Base-by-base conservation (phyloP, 2,329 filamentous ascomycete species). In the Talaromyces sp. region DNA sequence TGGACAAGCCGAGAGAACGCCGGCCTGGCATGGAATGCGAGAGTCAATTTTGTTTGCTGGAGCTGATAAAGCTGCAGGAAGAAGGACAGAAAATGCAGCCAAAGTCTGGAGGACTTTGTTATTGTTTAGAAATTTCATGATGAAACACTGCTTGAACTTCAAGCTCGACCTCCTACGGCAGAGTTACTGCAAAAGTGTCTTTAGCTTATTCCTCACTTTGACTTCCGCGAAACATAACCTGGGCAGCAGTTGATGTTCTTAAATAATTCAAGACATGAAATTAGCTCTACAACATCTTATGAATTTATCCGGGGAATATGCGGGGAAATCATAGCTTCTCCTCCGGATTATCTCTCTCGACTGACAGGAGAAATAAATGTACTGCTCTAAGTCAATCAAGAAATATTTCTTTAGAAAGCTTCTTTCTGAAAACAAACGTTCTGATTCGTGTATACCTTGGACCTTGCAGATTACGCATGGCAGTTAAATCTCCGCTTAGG, bases 21-120 rank as follows among this genome's bases (percentile, higher is more conserved):
- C 69, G 2, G 65, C 67, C 66, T 76, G 73, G 66, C 73, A 76
- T 49, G 61, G 60, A 10, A 72, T 62, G 17, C 71, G 69, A 19
- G 66, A 65, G 17, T 31, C 11, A 9, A 10, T 22, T 15, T 39
- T 39, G 5, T 2, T 56, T n/a, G 58, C 50, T 22, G 58, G 58
- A 3, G 49, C 49, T 33, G 58, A 45, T 35, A 47, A 47, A 19
- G 27, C 47, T 17, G 35, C 15, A n/a, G 60, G 35, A 8, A 62
- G 19, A 31, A 62, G 37, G 33, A 37, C 15, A 31, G 60, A 62
- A 5, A 62, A n/a, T 9, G 47, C 2, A 7, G 15, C 33, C 33
- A 62, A 47, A 52, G 33, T 52, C 15, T 43, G 37, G 8, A 31
- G 15, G 25, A 62, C 33, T 17, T 22, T 15, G 11, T 19, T 62